Percentiles rank a stretch among this genome's conserved stretches.
These are phyloP conservation scores for Hebeloma cylindrosporum DNA, from an alignment of 768 basidiomycete species.

Conservation along the genomic window DNA sequence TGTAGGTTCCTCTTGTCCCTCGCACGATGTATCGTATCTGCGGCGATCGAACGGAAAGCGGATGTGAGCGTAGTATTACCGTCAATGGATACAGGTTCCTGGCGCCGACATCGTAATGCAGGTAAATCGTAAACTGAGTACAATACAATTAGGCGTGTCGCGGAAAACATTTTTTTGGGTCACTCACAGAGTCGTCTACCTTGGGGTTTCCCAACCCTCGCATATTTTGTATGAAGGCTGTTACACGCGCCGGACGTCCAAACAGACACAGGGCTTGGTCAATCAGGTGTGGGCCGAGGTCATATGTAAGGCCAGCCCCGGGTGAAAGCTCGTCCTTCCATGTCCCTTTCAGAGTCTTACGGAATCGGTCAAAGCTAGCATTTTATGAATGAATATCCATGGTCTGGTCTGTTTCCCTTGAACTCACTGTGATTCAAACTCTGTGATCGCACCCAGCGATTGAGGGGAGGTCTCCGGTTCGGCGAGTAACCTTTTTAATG, in stretches of 20 bases:
- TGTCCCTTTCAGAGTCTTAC: constrained; percentile 58
- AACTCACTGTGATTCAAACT: constrained; percentile 75
- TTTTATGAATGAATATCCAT: background rate
- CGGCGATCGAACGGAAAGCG: constrained; percentile 61
- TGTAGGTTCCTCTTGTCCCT: constrained; percentile 69
- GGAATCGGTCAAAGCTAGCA: constrained; percentile 72
- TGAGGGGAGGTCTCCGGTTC: constrained; percentile 50
- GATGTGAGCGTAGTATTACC: constrained; percentile 66
- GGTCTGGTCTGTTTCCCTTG: too few species aligned
- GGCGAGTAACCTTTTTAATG: constrained; percentile 57
- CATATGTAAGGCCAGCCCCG: constrained; percentile 67
- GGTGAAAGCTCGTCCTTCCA: constrained; percentile 78
- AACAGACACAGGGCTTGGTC: constrained; percentile 78
- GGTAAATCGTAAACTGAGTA: constrained; percentile 49
- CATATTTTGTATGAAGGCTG: constrained; percentile 69
- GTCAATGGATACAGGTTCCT: constrained; percentile 54
- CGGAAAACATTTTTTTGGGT: background rate
- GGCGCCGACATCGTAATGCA: constrained; percentile 47
- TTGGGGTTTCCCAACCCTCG: constrained; percentile 62
- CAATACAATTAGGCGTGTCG: background rate
- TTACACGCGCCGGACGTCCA: constrained; percentile 67
- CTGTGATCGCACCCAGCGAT: constrained; percentile 60
- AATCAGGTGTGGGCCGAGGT: constrained; percentile 78
- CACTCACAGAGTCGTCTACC: constrained; percentile 61
- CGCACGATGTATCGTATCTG: constrained; percentile 75